A percentile compares a stretch with the other conserved stretches of the same genome.
Evolutionary conservation across 2,329 filamentous ascomycete genomes (phyloP).

Genomic region (Hypoxylon sp.): DNA sequence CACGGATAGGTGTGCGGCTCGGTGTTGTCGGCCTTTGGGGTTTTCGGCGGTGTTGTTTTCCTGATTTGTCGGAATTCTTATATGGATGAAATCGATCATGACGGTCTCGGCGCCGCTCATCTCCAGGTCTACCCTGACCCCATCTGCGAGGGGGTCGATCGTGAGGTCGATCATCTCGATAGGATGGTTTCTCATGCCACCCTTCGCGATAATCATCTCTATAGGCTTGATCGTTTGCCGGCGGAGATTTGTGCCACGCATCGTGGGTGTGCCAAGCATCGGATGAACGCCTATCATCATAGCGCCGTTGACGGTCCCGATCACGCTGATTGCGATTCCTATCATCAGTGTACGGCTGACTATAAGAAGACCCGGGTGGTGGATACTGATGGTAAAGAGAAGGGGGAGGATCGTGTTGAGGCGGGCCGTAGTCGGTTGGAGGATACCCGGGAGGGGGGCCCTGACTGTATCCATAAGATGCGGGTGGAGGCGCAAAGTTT

Average conservation of each 20-base stretch:
- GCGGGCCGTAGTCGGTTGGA: constrained; percentile 37
- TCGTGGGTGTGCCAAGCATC: constrained; percentile 41
- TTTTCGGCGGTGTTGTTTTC: constrained; percentile 32
- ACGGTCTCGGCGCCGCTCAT: constrained; percentile 41
- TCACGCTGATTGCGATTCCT: constrained; percentile 39
- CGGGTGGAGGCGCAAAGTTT: constrained; percentile 32
- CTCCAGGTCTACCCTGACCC: constrained; percentile 30
- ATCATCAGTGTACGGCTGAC: constrained; percentile 37
- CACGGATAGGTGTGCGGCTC: constrained; percentile 25
- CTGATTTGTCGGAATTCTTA: constrained; percentile 36
- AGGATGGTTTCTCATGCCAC: constrained; percentile 27
- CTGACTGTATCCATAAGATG: constrained; percentile 35
- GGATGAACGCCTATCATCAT: constrained; percentile 36
- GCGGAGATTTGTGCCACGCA: constrained; percentile 28
- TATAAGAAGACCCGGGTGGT: constrained; percentile 32
- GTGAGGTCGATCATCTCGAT: constrained; percentile 40
- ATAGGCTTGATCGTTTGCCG: constrained; percentile 22
- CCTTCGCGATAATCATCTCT: constrained; percentile 36
- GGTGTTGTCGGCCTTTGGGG: constrained; percentile 27
- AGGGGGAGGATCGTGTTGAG: constrained; percentile 43
- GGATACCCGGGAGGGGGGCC: constrained; percentile 38
- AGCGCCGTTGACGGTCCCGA: constrained; percentile 34
- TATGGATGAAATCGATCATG: constrained; percentile 39
- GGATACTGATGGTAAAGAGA: constrained; percentile 39
- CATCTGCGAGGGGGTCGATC: constrained; percentile 41